Evolutionary conservation across 1,139 yeast species (phyloP), one percentile per base, ranked within the genome.

Genomic region (Pichia inconspicua): DNA sequence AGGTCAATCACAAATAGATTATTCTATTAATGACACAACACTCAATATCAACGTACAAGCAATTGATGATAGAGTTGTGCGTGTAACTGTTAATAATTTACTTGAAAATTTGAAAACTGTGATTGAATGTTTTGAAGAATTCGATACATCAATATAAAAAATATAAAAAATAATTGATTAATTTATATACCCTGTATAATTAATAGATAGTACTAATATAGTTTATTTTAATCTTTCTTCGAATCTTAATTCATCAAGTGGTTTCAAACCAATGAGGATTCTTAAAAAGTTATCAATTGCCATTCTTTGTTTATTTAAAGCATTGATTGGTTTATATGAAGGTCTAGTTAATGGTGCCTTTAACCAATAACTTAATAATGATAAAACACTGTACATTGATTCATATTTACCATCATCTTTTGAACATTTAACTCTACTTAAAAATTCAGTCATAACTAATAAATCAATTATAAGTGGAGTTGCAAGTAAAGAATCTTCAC

Each of bases 281-380:
- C 96, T 83, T 70, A 90, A 73, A 66, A 90, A 79, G 75, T 89
- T 90, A 72, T 90, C 97, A 58, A 90, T 73, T 44, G 94, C 96
- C 62, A 83, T 78, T 66, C 96, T 84, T 74, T 90, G 97, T 72
- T 89, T 90, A 78, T 88, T 90, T 66, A 90, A 78, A 38, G 97
- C 96, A 64, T 90, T 90, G 62, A 90, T 86, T 43, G 96, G 84
- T 66, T 87, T 85, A 70, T 75, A 86, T 14, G 96, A 96, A 49
- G 90, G 88, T 70, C 92, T 85, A 47, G 95, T 82, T 61, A 90
- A 77, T 57, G 97, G 97, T 2, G 97, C 97, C 75, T 90, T 90
- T 65, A 90, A 80, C 97, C 97, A 90, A 74, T 90, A 90, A 65
- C 92, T 80, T 67, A 90, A 76, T 68, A 89, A 85, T 25, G 95